Evolutionary conservation across 768 basidiomycete genomes (phyloP), one percentile per base, ranked within the genome.

Genomic region (Leccinum disarticulatum): DNA sequence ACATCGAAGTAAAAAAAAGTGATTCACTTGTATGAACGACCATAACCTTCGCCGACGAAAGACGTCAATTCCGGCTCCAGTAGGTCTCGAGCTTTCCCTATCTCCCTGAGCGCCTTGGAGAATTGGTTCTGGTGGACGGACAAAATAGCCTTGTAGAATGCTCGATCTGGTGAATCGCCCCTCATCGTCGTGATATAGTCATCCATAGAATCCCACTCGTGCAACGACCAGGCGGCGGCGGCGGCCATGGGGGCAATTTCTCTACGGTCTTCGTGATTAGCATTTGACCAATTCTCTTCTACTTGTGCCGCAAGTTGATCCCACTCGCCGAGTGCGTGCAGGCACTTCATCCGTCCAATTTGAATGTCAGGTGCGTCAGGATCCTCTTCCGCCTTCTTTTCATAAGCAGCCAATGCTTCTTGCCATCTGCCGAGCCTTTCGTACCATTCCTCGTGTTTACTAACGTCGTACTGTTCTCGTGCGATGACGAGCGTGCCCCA

Each of bases 191-290:
- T 81, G 57, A 99, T 96, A 71, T 97, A 98, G 66, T 94, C 88
- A 49, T 98, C 97, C 97, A 99, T 99, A 3, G 88, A 83, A 66
- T 98, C 95, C 97, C 97, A 99, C 66, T 98, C 95, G 63, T 90
- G 88, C 58, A 98, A 76, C 2, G 93, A 93, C 96, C 97, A 99
- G 2, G 95, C 93, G 1, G 97, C 96, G 0, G 96, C 95, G 1
- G 97, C 93, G 0, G 96, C 97, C 80, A 99, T 89, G 0, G 97
- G 95, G 0, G 97, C 95, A 63, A 98, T 97, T 74, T 91, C 89
- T 54, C 88, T 83, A 52, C 90, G 87, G 64, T 94, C 88, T 55
- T 97, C 95, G 58, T 88, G 82, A 52, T 80, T 86, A 11, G 93
- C 90, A 61, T 83, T 89, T 3, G 83, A 73, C 97, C 97, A 99